phyloP scores from a whole-genome alignment of 306 rosid genomes.

The Vigna unguiculata region DNA sequence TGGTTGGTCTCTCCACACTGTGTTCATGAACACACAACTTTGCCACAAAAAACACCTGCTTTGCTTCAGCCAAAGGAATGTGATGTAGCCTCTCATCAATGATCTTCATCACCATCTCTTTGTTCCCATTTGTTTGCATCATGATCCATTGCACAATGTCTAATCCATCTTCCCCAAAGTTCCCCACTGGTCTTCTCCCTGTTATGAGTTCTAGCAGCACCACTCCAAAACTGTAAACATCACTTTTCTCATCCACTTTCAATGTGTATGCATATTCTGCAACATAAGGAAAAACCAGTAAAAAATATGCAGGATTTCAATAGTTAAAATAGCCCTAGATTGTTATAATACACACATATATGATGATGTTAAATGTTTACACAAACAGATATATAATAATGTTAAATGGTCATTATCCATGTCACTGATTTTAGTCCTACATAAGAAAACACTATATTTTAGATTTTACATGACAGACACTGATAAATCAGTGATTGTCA shows the following conservation, averaged over 20 bases:
- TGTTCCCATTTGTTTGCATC: conserved; percentile 58
- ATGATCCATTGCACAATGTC: conserved; percentile 79
- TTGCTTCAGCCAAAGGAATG: conserved; percentile 64
- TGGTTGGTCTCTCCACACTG: conserved; percentile 78
- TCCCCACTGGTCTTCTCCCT: conserved; percentile 72
- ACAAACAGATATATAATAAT: background rate
- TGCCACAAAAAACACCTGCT: conserved; percentile 72
- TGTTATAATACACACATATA: background rate
- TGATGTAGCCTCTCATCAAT: conserved; percentile 60
- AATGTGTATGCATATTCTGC: conserved; percentile 88
- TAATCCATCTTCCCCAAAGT: conserved; percentile 75
- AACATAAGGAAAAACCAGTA: conserved; percentile 8
- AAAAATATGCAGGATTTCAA: background rate
- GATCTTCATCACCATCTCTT: conserved; percentile 64
- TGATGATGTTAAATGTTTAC: background rate
- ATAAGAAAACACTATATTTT: background rate
- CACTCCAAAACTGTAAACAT: conserved; percentile 78
- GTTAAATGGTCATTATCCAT: background rate
- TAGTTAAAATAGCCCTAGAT: background rate
- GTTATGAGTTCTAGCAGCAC: conserved; percentile 77
- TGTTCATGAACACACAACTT: conserved; percentile 75
- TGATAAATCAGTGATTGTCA: background rate
- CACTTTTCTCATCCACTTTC: conserved; percentile 77
- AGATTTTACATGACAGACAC: background rate
- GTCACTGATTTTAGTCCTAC: background rate